These are phyloP conservation scores for Pleurotus giganteus DNA, from an alignment of 768 basidiomycete genomes.

Conservation along the genomic window DNA sequence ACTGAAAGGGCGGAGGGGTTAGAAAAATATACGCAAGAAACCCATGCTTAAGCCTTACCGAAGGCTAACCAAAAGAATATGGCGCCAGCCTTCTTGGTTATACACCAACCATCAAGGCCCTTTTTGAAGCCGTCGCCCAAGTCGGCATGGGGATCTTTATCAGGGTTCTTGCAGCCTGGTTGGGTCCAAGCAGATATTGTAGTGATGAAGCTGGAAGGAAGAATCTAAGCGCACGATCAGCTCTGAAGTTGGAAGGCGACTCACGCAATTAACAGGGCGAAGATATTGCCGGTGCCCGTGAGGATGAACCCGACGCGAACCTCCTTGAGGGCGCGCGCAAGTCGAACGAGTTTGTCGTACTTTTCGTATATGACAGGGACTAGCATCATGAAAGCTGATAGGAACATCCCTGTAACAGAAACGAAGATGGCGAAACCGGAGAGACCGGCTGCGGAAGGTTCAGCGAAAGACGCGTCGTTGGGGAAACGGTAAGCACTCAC, in stretches of 20 bases:
- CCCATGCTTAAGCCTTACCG: constrained; percentile 44
- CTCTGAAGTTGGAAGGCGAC: constrained; percentile 29
- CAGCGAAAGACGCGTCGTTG: constrained; percentile 15
- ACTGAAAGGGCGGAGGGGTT: constrained; percentile 33
- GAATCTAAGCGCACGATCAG: constrained; percentile 4
- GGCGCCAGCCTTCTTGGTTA: constrained; percentile 86
- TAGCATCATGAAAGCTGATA: constrained; percentile 70
- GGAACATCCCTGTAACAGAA: constrained; percentile 66
- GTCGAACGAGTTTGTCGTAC: constrained; percentile 74
- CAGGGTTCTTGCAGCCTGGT: constrained; percentile 83
- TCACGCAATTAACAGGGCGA: constrained; percentile 76
- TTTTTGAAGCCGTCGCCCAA: constrained; percentile 65
- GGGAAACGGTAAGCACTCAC: constrained; percentile 45
- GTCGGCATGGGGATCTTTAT: constrained; percentile 75
- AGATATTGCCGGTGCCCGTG: constrained; percentile 61
- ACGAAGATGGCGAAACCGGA: constrained; percentile 85
- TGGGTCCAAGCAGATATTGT: constrained; percentile 88
- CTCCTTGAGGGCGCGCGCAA: constrained; percentile 81
- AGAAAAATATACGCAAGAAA: no score
- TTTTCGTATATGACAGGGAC: constrained; percentile 83
- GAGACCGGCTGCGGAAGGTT: constrained; percentile 64
- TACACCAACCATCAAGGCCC: constrained; percentile 80
- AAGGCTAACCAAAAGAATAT: constrained; percentile 90
- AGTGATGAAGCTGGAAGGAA: constrained; percentile 58
- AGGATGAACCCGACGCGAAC: constrained; percentile 84